Base-by-base conservation (phyloP, 768 basidiomycete species). In the Agaricus sinodeliciosus region DNA sequence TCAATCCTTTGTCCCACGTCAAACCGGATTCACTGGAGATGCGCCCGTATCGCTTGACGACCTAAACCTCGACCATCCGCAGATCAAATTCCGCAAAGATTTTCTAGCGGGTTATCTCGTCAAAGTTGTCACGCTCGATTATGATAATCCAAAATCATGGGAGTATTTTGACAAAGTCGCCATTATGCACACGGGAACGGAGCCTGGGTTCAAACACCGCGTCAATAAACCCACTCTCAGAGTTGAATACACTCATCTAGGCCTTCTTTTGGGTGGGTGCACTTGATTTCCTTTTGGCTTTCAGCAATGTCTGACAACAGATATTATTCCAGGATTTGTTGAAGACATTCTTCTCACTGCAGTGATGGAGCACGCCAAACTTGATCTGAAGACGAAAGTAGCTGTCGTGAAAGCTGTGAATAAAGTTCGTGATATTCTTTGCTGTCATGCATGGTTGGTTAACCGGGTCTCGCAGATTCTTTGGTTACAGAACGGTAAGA, bases 161-260 rank as follows among this genome's bases (percentile, higher is more conserved):
- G 71, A 73, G 37, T 77, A 76, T 53, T 60, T 74, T 25, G 67
- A 73, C 57, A 76, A 74, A 56, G 77, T 78, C 34, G 76, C 73
- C 2, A 58, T 73, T 40, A 77, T 77, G 76, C 77, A 77, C 57
- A 77, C 76, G 0, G 76, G 75, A 11, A 39, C 40, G 28, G 34
- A 45, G 9, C 55, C 27, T 11, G 36, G 22, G 7, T 36, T 27
- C 28, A 22, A 22, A 39, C 36, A 37, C 45, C 28, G 27, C 15
- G n/a, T 43, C 9, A 47, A 61, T 26, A 67, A 66, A 54, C 62
- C 65, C 19, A 58, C 59, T 9, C 56, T 76, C 59, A 70, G 64
- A 59, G 75, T 63, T 55, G 70, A 72, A 56, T 69, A 65, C 44
- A 61, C 69, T 5, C 67, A 77, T 48, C 71, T 71, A 46, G 72